Evolutionary conservation across 2,329 filamentous ascomycete genomes (phyloP), one percentile per base, ranked within the genome.

Genomic region (Tricladium varicosporioides): DNA sequence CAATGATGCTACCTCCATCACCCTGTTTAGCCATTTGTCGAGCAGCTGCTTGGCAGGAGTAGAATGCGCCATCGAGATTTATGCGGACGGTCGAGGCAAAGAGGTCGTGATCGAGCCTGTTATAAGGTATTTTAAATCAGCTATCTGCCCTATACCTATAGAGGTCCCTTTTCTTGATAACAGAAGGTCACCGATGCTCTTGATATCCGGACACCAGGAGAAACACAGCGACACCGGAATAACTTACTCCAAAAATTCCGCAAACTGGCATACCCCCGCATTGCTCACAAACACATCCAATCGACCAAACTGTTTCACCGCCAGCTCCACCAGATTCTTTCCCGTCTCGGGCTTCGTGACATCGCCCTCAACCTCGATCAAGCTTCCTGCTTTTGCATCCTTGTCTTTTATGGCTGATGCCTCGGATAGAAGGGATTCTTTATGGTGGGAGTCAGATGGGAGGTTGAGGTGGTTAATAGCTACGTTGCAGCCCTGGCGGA

Each of bases 61-160:
- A 92, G 76, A 95, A 96, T n/a, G 91, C 89, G 46, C 92, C 92
- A 64, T 87, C 85, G 63, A 96, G 84, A 74, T 96, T 96, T 50
- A 89, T 93, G 40, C 82, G 78, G 43, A 95, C 78, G 2, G 91
- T 95, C 54, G 79, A 78, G 60, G 82, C 75, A 68, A 92, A 88
- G 54, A 95, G 84, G 56, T 87, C 81, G 1, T 85, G 81, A 9
- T 84, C 78, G 45, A 96, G 81, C 16, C 83, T 84, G 56, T 44
- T 40, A 4, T 48, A 11, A 13, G 18, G 0, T 3, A 2, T 13
- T n/a, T 10, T 15, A 36, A 10, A 16, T 62, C 42, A 59, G 53
- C 18, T 32, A 40, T 48, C 27, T 5, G 19, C 18, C 19, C 8
- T 19, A 40, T 31, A 15, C 16, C 31, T 22, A 8, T 7, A 27